Evolutionary conservation across 139 green algal species (phyloP).

Genomic region (Chlamydomonas sp.): DNA sequence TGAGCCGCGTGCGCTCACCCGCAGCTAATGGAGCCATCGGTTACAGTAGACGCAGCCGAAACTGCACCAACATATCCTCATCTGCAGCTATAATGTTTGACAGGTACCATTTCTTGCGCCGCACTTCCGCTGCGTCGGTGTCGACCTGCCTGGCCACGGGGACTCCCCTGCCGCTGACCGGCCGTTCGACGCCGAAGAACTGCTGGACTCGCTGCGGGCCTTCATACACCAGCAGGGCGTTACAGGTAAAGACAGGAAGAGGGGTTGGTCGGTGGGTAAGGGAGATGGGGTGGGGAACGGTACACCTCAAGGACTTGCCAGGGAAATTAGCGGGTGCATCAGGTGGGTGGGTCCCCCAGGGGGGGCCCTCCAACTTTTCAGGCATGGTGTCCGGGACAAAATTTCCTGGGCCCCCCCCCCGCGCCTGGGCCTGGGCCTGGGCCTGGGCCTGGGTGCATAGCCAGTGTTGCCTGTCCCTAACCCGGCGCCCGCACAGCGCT

Average conservation of each 20-base stretch:
- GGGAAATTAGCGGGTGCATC: background rate
- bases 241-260: background rate
- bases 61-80: background rate
- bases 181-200: background rate
- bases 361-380: background rate
- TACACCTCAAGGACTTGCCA: background rate
- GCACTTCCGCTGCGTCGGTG: slow-evolving; percentile 38
- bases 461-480: no score
- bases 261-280: background rate
- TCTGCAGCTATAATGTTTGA: background rate
- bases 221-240: background rate
- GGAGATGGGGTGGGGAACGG: background rate
- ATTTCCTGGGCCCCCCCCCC: no score
- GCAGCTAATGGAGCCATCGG: background rate
- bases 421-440: no score
- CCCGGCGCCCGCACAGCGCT: no score
- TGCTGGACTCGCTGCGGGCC: background rate
- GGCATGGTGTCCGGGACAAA: no score
- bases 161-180: background rate
- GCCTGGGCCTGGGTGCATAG: no score
- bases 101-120: slow-evolving; percentile 14
- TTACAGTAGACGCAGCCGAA: background rate
- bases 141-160: slow-evolving; percentile 46
- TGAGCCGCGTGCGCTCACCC: background rate
- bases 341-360: background rate